Conservation (phyloP, 148 eudicot species). For the Linanthus parryae region DNA sequence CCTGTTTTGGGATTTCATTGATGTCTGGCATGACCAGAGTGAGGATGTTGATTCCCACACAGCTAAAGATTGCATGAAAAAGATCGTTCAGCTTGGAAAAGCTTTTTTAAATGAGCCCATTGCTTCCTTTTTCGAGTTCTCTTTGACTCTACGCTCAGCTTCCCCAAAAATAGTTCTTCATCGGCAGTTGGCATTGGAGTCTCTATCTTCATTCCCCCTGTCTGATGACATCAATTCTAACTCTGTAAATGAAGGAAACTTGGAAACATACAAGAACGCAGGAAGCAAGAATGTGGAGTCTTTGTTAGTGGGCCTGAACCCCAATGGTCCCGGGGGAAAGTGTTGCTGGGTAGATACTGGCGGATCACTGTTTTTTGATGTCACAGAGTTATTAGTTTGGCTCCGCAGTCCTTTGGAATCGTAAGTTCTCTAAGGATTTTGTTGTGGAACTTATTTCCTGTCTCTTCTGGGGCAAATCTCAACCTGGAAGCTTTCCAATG, state of each 20-base stretch:
- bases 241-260: constrained; percentile 26
- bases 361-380: constrained; percentile 57
- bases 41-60: constrained; percentile 35
- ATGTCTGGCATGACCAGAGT: constrained; percentile 57
- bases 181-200: constrained; percentile 87
- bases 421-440: constrained; percentile 39
- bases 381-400: constrained; percentile 54
- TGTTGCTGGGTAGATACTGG: constrained; percentile 99
- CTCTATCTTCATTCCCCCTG: constrained; percentile 87
- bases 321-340: constrained; percentile 59
- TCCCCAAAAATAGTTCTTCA: constrained; percentile 85
- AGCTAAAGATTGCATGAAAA: constrained; percentile 69
- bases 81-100: constrained; percentile 57
- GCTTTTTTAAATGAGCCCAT: constrained; percentile 60
- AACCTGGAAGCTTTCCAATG: not conserved
- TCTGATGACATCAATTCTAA: constrained; percentile 41
- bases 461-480: not conserved
- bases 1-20: constrained; percentile 83
- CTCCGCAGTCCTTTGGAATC: constrained; percentile 32
- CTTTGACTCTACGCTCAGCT: constrained; percentile 86
- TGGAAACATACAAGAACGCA: constrained; percentile 22
- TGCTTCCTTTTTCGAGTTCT: constrained; percentile 77
- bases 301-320: constrained; percentile 53
- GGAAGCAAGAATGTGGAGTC: constrained; percentile 31
- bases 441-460: not conserved